Conservation (phyloP, 192 early-diverging fungal species). For the Coemansia sp. region DNA sequence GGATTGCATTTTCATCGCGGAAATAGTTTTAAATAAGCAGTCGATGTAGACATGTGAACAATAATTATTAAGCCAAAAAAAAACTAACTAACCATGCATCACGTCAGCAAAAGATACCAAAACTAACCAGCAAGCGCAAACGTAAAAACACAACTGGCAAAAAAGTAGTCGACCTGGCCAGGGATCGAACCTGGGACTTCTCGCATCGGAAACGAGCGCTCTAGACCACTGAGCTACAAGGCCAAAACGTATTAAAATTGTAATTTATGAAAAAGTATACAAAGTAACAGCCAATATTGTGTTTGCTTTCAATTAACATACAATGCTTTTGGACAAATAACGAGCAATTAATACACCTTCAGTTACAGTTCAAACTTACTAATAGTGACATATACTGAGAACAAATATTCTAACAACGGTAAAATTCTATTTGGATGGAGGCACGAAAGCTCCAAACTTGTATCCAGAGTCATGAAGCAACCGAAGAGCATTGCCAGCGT, state of each 20-base stretch:
- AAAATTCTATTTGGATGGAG: not conserved
- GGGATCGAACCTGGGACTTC: constrained; percentile 13
- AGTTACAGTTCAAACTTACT: too few species aligned
- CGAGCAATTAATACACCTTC: too few species aligned
- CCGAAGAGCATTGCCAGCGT: constrained; percentile 42
- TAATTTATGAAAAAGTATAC: not conserved
- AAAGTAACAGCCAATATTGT: not conserved
- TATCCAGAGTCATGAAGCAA: constrained; percentile 48
- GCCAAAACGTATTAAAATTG: not conserved
- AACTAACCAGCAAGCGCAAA: too few species aligned
- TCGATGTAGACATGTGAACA: too few species aligned
- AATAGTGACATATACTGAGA: not conserved
- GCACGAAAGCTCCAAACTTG: constrained; percentile 29
- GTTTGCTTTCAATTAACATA: too few species aligned
- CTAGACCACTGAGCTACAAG: constrained; percentile 13
- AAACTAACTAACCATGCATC: too few species aligned
- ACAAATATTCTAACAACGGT: not conserved
- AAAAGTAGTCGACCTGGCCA: not conserved
- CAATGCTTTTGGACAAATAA: too few species aligned
- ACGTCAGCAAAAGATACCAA: too few species aligned
- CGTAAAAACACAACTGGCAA: too few species aligned
- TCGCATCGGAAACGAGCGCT: constrained; percentile 14
- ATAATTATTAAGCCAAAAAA: too few species aligned
- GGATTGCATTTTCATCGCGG: too few species aligned
- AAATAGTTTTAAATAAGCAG: too few species aligned